Conservation (phyloP, 345 rosid species). For the Salix purpurea region DNA sequence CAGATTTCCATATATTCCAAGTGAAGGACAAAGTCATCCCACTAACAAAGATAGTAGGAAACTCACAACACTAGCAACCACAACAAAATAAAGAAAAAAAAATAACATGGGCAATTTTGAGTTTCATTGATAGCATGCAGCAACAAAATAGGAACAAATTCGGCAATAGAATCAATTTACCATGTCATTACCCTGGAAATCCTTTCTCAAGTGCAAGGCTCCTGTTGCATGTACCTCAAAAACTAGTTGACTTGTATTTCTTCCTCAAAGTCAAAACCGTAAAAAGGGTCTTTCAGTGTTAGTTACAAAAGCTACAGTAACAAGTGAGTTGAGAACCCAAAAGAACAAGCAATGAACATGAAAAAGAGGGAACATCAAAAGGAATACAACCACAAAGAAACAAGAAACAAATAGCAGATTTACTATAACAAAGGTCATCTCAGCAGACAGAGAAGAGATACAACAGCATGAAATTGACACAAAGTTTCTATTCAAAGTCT, state of each 20-base stretch:
- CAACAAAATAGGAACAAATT: background rate
- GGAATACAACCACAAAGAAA: background rate
- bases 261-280: slow-evolving; percentile 23
- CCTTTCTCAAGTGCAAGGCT: slow-evolving; percentile 17
- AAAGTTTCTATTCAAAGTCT: slow-evolving; percentile 1
- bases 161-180: slow-evolving; percentile 8
- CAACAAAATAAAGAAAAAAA: background rate
- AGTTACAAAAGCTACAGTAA: slow-evolving; percentile 22
- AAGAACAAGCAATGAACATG: slow-evolving; percentile 1
- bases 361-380: background rate
- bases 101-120: background rate
- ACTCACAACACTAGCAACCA: background rate
- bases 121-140: background rate
- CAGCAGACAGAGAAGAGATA: background rate
- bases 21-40: background rate
- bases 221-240: slow-evolving; percentile 11
- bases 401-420: background rate
- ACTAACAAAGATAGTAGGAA: background rate
- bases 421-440: slow-evolving; percentile 3
- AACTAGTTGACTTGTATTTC: slow-evolving; percentile 9
- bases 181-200: slow-evolving; percentile 8
- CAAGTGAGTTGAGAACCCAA: slow-evolving; percentile 12
- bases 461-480: background rate
- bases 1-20: background rate
- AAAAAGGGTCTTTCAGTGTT: slow-evolving; percentile 9